A percentile compares a stretch with the other conserved stretches of the same genome.
Conservation (phyloP, 148 eudicot species). For the Pouteria glomerata region DNA sequence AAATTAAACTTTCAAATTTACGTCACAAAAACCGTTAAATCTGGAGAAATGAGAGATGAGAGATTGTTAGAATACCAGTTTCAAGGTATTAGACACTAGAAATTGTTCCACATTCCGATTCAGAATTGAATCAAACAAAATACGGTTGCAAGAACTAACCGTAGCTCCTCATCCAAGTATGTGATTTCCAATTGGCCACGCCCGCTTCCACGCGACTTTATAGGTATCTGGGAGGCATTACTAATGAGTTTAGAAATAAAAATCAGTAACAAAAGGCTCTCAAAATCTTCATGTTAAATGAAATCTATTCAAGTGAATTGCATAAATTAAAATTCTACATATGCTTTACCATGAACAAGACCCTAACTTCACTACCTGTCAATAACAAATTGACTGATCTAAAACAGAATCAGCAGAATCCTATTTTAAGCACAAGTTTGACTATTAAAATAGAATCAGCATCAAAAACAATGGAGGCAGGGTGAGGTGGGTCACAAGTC, state of each 20-base stretch:
- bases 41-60: too few relatives aligned
- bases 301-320: not conserved
- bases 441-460: too few relatives aligned
- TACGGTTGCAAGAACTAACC: conserved; percentile 16
- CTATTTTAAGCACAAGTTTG: too few relatives aligned
- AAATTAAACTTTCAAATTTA: too few relatives aligned
- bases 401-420: not conserved
- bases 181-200: conserved; percentile 42
- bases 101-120: too few relatives aligned
- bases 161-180: conserved; percentile 40
- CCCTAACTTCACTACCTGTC: not conserved
- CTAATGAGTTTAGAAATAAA: not conserved
- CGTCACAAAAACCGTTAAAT: too few relatives aligned
- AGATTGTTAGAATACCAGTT: too few relatives aligned
- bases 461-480: too few relatives aligned
- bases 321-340: not conserved
- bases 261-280: not conserved
- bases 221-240: conserved; percentile 27
- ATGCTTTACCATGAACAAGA: not conserved
- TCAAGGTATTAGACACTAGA: too few relatives aligned
- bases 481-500: too few relatives aligned
- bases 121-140: not conserved
- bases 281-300: not conserved
- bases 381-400: not conserved
- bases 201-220: conserved; percentile 41